Base-by-base conservation (phyloP, 129 eudicot species). In the Solidago caesia region DNA sequence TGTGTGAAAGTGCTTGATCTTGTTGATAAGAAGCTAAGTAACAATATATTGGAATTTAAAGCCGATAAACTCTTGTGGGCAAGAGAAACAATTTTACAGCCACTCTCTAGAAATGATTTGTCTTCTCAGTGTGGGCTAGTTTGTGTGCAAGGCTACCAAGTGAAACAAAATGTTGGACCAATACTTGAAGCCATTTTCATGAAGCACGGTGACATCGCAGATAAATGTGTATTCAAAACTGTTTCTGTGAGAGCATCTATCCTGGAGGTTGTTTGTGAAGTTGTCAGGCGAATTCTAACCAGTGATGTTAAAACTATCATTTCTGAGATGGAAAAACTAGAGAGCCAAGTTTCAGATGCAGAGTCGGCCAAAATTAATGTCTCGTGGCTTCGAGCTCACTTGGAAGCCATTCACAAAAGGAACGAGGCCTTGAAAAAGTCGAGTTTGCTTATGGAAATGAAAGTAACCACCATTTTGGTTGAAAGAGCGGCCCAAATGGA, bases 401-500 rank as follows among this genome's bases (percentile, higher is more conserved):
- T 52, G 58, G 58, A 52, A 52, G 13, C 58, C 58, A 52, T 52
- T 52, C 58, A 52, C 58, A 52, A 52, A 52, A 52, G 58, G 58
- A 52, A 52, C 0, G 58, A 52, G 6, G 58, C 16, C 3, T 52
- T 52, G 58, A 52, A 52, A 52, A 52, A 11, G 58, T 52, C 13
- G 6, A 3, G 16, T 3, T 0, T 12, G 58, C 58, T 11, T 52
- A 11, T 52, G 9, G 15, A 52, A 52, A 52, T 12, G 58, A 52
- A 52, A 52, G 58, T 11, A 13, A 52, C 13, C 58, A 52, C 16
- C 58, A 52, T 14, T 52, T 13, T 52, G 58, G 58, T 52, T 52
- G 15, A 14, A 52, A 11, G 16, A 68, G 33, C 80, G 3, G 79
- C 82, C n/a, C 33, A 49, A 60, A 72, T 10, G 42, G 85, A 84